Conservation (phyloP, 805 yeast species). For the Lipomyces anomalus region DNA sequence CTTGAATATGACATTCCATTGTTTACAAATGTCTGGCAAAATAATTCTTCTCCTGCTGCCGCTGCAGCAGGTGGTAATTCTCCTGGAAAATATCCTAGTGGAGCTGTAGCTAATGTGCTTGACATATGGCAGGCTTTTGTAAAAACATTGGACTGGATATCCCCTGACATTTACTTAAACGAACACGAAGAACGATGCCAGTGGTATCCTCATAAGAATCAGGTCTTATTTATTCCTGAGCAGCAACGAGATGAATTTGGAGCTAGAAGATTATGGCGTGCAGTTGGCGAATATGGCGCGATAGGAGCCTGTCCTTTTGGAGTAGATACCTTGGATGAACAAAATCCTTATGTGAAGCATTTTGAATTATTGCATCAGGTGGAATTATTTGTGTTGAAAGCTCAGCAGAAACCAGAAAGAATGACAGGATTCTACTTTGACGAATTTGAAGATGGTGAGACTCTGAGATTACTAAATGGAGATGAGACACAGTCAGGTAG, state of each 20-base stretch:
- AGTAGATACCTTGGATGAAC: too few species aligned
- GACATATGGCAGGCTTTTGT: conserved; percentile 1
- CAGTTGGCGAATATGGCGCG: conserved; percentile 1
- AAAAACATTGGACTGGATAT: not conserved
- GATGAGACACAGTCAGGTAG: conserved; percentile 15
- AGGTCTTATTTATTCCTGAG: conserved; percentile 6
- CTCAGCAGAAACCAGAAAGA: conserved; percentile 6
- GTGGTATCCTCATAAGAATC: conserved; percentile 1
- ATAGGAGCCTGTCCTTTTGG: conserved; percentile 5
- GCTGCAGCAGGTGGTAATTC: not conserved
- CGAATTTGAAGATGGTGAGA: conserved; percentile 8
- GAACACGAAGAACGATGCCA: not conserved
- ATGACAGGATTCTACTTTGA: conserved; percentile 20
- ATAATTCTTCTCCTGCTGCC: not conserved
- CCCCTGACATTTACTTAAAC: conserved; percentile 3
- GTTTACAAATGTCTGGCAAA: conserved; percentile 1
- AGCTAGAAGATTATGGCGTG: conserved; percentile 4
- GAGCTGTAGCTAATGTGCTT: conserved; percentile 3
- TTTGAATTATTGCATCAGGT: conserved; percentile 9
- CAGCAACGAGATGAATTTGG: conserved; percentile 3
- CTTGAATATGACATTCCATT: conserved; percentile 1
- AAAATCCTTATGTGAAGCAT: conserved; percentile 13
- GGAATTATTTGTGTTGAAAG: conserved; percentile 5
- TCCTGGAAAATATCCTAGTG: conserved; percentile 3
- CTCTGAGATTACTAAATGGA: conserved; percentile 18